phyloP scores from a whole-genome alignment of 768 basidiomycete genomes.

The Amanita pseudoporphyria region DNA sequence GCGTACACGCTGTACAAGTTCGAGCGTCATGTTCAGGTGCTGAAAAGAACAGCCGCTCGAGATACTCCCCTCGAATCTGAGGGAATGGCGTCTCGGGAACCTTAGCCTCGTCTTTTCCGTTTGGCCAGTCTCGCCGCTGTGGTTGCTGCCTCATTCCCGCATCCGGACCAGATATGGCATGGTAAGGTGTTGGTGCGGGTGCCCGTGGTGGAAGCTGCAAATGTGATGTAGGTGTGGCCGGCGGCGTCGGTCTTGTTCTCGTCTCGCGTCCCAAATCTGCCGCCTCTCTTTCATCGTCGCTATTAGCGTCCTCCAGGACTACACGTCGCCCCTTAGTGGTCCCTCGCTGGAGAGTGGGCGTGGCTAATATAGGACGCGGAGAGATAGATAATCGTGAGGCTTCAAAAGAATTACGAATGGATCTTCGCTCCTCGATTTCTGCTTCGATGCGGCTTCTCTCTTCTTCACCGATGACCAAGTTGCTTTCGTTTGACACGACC shows the following conservation, averaged over 20 bases:
- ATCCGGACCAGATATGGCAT: conserved; percentile 15
- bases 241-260: background rate
- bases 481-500: background rate
- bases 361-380: background rate
- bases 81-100: conserved; percentile 57
- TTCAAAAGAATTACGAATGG: conserved; percentile 21
- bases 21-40: conserved; percentile 65
- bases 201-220: conserved; percentile 16
- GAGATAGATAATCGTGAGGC: conserved; percentile 1
- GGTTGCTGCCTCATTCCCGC: background rate
- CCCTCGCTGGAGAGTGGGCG: background rate
- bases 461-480: conserved; percentile 38
- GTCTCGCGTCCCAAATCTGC: background rate
- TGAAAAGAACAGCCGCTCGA: conserved; percentile 77
- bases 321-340: background rate
- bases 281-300: background rate
- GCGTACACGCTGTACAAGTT: conserved; percentile 60
- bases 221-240: conserved; percentile 4
- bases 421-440: conserved; percentile 60
- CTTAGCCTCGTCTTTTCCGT: background rate
- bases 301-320: background rate
- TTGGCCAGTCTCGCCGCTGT: background rate
- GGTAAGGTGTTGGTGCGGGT: conserved; percentile 26
- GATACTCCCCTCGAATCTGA: conserved; percentile 65
- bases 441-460: conserved; percentile 55